Percentiles rank a stretch among this genome's conserved stretches.
phyloP scores from a whole-genome alignment of 768 basidiomycete species.

The Termitomyces sp. region DNA sequence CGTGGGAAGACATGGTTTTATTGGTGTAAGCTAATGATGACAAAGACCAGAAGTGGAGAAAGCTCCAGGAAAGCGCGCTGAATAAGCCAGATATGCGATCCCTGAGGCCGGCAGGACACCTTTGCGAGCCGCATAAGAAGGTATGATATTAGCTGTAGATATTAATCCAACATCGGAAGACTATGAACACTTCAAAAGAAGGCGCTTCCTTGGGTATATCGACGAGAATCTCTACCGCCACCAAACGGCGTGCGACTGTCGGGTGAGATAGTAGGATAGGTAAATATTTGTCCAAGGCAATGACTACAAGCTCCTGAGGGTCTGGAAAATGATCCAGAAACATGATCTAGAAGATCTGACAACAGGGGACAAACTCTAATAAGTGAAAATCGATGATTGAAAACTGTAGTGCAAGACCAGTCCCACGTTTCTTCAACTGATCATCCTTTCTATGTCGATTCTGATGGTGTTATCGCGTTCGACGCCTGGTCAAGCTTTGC shows the following conservation, averaged over 20 bases:
- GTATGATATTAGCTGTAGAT: background rate
- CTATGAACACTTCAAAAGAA: background rate
- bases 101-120: background rate
- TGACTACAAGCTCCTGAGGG: background rate
- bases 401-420: background rate
- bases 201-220: background rate
- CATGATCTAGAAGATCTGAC: background rate
- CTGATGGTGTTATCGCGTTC: background rate
- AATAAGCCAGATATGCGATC: background rate
- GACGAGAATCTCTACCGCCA: too few species aligned
- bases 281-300: background rate
- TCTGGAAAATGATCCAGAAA: background rate
- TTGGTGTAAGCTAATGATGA: background rate
- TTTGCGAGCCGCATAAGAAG: background rate
- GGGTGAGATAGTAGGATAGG: background rate
- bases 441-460: background rate
- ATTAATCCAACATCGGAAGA: background rate
- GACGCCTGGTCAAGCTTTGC: background rate
- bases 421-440: constrained; percentile 1
- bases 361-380: background rate
- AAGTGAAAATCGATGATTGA: background rate
- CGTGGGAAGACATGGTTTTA: background rate
- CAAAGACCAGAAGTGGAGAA: too few species aligned
- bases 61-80: background rate
- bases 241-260: background rate